Conservation (phyloP, 1,139 yeast species). For the Protomyces pachydermus region DNA sequence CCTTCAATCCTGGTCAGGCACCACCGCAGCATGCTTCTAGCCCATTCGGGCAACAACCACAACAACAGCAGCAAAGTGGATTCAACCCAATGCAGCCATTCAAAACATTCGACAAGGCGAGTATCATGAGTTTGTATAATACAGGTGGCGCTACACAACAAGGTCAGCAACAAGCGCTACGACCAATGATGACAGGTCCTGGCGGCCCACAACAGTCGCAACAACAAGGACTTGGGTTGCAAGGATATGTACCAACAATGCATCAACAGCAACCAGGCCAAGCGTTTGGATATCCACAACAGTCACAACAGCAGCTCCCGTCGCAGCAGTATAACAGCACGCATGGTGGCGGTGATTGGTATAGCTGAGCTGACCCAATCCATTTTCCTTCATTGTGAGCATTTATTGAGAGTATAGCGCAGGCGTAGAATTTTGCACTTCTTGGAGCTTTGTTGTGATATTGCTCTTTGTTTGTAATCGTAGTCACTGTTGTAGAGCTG, state of each 20-base stretch:
- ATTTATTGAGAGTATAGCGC: neutral
- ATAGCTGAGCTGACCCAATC: neutral
- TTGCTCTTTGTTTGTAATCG: too few relatives aligned
- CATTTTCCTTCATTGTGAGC: neutral
- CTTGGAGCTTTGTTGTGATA: neutral
- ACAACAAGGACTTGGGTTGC: neutral
- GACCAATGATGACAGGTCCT: neutral
- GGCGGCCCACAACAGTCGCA: neutral
- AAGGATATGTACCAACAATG: too few relatives aligned
- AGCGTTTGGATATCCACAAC: neutral
- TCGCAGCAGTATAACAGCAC: neutral
- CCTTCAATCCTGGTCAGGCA: neutral
- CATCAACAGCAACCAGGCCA: neutral
- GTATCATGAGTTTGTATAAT: slow-evolving; percentile 19
- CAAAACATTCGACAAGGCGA: slow-evolving; percentile 24
- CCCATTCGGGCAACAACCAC: slow-evolving; percentile 2
- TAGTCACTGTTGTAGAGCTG: too few relatives aligned
- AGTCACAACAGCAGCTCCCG: neutral
- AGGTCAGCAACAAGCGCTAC: slow-evolving; percentile 7
- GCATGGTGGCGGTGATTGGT: neutral
- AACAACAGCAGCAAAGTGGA: slow-evolving; percentile 12
- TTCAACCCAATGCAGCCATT: slow-evolving; percentile 6
- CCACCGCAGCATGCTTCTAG: neutral
- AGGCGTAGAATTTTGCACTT: neutral
- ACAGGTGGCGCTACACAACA: neutral